A percentile compares a stretch with the other conserved stretches of the same genome.
Evolutionary conservation across 2,329 filamentous ascomycete genomes (phyloP).

Genomic region (Colletotrichum sp.): DNA sequence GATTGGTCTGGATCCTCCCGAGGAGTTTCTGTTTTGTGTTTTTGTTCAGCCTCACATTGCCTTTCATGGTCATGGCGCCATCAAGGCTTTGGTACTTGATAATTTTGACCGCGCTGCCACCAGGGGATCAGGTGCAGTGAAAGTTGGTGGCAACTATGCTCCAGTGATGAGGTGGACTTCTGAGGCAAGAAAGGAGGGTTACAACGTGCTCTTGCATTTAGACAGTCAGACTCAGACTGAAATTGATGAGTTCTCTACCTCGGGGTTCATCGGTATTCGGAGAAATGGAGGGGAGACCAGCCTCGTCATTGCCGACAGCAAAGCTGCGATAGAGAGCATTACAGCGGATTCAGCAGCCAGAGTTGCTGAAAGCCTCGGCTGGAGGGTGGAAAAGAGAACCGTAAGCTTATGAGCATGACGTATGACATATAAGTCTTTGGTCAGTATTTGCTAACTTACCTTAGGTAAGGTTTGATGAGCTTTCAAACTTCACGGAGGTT

Average conservation of each 20-base stretch:
- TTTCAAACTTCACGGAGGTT: neutral
- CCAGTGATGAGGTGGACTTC: slow-evolving; percentile 75
- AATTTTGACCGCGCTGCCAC: slow-evolving; percentile 74
- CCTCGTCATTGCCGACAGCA: neutral
- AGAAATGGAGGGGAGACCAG: neutral
- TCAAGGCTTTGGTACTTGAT: slow-evolving; percentile 70
- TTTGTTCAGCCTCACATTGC: slow-evolving; percentile 71
- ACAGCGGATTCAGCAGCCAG: neutral
- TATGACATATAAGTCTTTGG: neutral
- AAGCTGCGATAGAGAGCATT: neutral
- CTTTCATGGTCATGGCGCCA: slow-evolving; percentile 37
- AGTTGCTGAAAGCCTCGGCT: neutral
- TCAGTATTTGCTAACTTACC: neutral
- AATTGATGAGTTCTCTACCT: slow-evolving; percentile 74
- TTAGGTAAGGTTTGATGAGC: neutral
- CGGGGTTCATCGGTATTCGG: slow-evolving; percentile 67
- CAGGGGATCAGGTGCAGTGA: slow-evolving; percentile 68
- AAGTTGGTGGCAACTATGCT: slow-evolving; percentile 75
- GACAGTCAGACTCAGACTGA: slow-evolving; percentile 68
- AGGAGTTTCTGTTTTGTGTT: slow-evolving; percentile 67
- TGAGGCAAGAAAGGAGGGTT: slow-evolving; percentile 64
- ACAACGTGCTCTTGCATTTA: slow-evolving; percentile 70
- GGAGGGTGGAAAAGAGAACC: neutral
- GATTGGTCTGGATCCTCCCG: slow-evolving; percentile 33
- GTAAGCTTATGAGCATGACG: neutral